These are phyloP conservation scores for Blastobotrys petasosporus DNA, from an alignment of 1,139 yeast species.

Conservation along the genomic window DNA sequence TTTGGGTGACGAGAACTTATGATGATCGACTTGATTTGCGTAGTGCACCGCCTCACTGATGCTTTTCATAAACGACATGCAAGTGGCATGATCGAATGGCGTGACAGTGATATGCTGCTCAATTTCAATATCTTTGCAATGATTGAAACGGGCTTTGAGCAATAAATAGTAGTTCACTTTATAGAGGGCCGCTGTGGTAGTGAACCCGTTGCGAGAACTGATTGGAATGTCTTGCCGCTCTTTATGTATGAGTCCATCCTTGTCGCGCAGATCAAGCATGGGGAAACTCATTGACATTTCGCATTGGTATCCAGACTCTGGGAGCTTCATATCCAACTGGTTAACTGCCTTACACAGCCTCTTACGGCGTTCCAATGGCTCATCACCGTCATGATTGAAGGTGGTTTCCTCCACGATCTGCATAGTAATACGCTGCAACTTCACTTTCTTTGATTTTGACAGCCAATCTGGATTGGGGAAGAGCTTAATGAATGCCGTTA, in stretches of 20 bases:
- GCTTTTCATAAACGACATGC: constrained; percentile 34
- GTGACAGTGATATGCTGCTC: constrained; percentile 35
- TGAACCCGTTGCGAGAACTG: constrained; percentile 33
- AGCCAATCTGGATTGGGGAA: constrained; percentile 36
- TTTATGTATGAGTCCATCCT: constrained; percentile 30
- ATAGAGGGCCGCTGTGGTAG: constrained; percentile 35
- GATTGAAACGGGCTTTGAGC: constrained; percentile 35
- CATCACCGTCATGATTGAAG: constrained; percentile 31
- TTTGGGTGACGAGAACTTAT: constrained; percentile 13
- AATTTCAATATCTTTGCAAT: constrained; percentile 37
- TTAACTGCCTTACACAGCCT: constrained; percentile 29
- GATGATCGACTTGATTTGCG: constrained; percentile 32
- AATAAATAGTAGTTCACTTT: constrained; percentile 32
- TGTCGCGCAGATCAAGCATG: constrained; percentile 23
- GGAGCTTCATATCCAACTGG: constrained; percentile 29
- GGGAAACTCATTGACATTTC: constrained; percentile 34
- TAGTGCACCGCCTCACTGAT: constrained; percentile 33
- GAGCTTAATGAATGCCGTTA: constrained; percentile 30
- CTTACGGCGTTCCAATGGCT: constrained; percentile 29
- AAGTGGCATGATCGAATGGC: constrained; percentile 36
- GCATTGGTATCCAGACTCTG: constrained; percentile 26
- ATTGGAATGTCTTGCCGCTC: constrained; percentile 35
- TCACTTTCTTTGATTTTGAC: constrained; percentile 33
- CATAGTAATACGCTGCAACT: constrained; percentile 33
- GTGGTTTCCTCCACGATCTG: constrained; percentile 35